Percentiles rank a stretch among this genome's conserved stretches.
These are phyloP conservation scores for Nitzschia palea DNA, from an alignment of 108 stramenopile species.

Conservation along the genomic window DNA sequence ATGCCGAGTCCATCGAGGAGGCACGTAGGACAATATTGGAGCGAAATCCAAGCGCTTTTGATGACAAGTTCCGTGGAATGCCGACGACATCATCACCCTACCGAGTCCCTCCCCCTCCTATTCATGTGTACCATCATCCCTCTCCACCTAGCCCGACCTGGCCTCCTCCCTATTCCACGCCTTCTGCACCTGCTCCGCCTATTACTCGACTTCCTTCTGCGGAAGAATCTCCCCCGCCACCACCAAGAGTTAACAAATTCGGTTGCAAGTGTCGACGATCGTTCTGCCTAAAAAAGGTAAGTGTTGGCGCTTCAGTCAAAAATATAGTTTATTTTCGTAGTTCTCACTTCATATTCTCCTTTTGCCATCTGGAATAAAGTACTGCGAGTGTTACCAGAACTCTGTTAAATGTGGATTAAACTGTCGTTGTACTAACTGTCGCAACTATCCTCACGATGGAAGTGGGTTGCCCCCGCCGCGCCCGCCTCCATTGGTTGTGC, in stretches of 20 bases:
- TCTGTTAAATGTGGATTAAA: conserved; percentile 78
- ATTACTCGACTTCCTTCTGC: neutral
- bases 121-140: neutral
- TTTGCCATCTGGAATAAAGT: conserved; percentile 18
- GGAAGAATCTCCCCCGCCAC: neutral
- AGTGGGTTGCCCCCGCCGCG: neutral
- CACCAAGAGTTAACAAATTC: conserved; percentile 32
- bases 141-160: conserved; percentile 14
- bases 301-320: neutral
- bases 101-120: conserved; percentile 3
- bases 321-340: neutral
- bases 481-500: neutral
- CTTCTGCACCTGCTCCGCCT: neutral
- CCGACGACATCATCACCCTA: conserved; percentile 4
- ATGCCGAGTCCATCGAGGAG: conserved; percentile 48
- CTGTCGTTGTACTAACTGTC: conserved; percentile 59
- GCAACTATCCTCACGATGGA: conserved; percentile 18
- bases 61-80: conserved; percentile 56
- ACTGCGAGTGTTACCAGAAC: conserved; percentile 92
- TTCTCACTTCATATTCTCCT: neutral
- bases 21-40: conserved; percentile 58
- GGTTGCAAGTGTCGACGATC: conserved; percentile 95
- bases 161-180: neutral
- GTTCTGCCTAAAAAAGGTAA: conserved; percentile 88
- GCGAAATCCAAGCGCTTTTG: conserved; percentile 76